These are phyloP conservation scores for Cyberlindnera samutprakarnensis DNA, from an alignment of 805 yeast genomes.

Conservation along the genomic window DNA sequence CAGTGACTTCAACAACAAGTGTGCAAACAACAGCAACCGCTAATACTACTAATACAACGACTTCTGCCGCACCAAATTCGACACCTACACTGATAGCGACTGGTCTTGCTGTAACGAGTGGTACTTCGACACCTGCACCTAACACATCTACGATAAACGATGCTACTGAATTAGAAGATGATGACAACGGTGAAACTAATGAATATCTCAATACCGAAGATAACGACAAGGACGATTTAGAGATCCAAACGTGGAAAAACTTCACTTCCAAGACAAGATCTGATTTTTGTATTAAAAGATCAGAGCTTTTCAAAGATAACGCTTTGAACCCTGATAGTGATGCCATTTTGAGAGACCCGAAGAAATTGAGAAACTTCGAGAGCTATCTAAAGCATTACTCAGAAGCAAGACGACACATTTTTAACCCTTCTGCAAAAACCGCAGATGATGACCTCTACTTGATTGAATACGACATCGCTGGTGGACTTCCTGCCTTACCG, in stretches of 20 bases:
- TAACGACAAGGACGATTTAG: slow-evolving; percentile 62
- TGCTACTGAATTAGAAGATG: slow-evolving; percentile 15
- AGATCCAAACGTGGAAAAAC: slow-evolving; percentile 77
- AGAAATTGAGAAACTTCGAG: slow-evolving; percentile 54
- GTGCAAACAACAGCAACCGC: slow-evolving; percentile 1
- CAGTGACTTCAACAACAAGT: slow-evolving; percentile 3
- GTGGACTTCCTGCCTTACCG: slow-evolving; percentile 65
- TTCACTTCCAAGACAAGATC: slow-evolving; percentile 74
- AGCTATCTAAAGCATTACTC: slow-evolving; percentile 24
- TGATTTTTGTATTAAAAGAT: slow-evolving; percentile 61
- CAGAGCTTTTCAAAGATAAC: slow-evolving; percentile 53
- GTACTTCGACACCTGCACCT: slow-evolving; percentile 3
- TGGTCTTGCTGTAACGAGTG: neutral
- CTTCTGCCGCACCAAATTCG: neutral
- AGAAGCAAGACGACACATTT: slow-evolving; percentile 26
- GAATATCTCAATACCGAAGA: slow-evolving; percentile 42
- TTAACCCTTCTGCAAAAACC: slow-evolving; percentile 25
- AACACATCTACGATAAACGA: slow-evolving; percentile 4
- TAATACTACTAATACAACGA: neutral
- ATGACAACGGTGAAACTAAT: slow-evolving; percentile 32
- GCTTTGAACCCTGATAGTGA: slow-evolving; percentile 58
- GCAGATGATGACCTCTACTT: slow-evolving; percentile 36
- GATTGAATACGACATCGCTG: slow-evolving; percentile 77
- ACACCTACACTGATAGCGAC: slow-evolving; percentile 1
- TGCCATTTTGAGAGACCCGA: slow-evolving; percentile 60